These are phyloP conservation scores for Orbilia quercus DNA, from an alignment of 2,329 filamentous ascomycete species.

Conservation along the genomic window DNA sequence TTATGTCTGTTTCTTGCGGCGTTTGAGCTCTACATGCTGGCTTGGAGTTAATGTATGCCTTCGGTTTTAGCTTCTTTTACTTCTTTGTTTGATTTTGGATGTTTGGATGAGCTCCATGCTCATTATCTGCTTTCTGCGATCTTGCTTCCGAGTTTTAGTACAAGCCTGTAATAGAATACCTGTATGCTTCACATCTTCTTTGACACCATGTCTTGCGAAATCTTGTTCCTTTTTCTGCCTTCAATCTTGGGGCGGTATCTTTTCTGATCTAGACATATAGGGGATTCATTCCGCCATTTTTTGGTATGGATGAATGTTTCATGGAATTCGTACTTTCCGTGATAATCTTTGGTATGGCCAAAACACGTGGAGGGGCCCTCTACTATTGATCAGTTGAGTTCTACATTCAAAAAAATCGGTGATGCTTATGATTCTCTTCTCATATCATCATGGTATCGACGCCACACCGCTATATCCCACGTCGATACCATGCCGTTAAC, in stretches of 20 bases:
- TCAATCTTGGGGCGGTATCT: conserved; percentile 18
- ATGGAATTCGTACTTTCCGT: background rate
- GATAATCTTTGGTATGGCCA: conserved; percentile 11
- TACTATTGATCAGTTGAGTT: conserved; percentile 11
- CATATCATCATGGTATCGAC: conserved; percentile 11
- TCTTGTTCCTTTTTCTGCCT: conserved; percentile 20
- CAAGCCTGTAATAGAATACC: conserved; percentile 32
- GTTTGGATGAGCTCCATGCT: conserved; percentile 54
- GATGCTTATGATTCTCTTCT: background rate
- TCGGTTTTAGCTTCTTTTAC: conserved; percentile 13
- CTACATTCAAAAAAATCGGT: conserved; percentile 14
- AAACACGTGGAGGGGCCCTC: background rate
- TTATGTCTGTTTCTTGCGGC: conserved; percentile 31
- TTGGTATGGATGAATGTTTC: background rate
- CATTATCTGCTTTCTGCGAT: conserved; percentile 27
- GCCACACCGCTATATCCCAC: background rate
- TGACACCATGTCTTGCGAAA: conserved; percentile 19
- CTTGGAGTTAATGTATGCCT: conserved; percentile 39
- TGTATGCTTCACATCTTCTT: conserved; percentile 37
- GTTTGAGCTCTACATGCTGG: conserved; percentile 29
- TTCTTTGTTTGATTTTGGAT: conserved; percentile 10
- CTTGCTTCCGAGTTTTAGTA: conserved; percentile 8
- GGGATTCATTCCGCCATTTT: conserved; percentile 14
- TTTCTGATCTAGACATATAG: conserved; percentile 45
- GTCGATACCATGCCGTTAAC: conserved; percentile 15